A percentile compares a stretch with the other conserved stretches of the same genome.
Conservation (phyloP, 148 eudicot species). For the Chenopodium album region DNA sequence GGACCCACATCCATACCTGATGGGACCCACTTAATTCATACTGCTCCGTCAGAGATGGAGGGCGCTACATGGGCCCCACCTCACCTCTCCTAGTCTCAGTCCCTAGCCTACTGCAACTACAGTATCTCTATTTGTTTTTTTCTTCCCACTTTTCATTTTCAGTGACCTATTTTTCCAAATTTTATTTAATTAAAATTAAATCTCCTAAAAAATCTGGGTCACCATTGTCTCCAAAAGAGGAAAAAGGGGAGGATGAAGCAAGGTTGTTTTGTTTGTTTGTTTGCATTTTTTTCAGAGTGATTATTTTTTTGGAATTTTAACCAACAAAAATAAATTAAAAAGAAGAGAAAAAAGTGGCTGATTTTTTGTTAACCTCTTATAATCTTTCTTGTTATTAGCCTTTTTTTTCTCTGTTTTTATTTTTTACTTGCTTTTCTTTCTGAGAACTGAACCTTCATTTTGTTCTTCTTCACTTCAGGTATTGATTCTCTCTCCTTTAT, state of each 20-base stretch:
- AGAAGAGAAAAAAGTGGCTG: conserved; percentile 1
- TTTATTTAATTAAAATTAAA: neutral
- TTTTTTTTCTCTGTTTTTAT: neutral
- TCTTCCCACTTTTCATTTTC: neutral
- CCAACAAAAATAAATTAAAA: neutral
- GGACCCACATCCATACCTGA: conserved; percentile 13
- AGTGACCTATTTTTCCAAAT: neutral
- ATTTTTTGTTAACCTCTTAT: neutral
- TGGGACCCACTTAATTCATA: conserved; percentile 15
- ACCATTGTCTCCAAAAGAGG: conserved; percentile 17
- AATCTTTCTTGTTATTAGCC: too few species aligned
- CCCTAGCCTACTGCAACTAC: neutral
- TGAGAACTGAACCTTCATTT: neutral
- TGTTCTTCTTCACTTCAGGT: conserved; percentile 28
- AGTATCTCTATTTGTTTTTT: neutral
- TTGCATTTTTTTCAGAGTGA: conserved; percentile 7
- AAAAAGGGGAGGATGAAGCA: conserved; percentile 1
- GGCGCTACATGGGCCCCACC: conserved; percentile 17
- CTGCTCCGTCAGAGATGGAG: conserved; percentile 32
- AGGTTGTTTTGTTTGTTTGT: conserved; percentile 7
- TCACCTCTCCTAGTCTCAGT: neutral
- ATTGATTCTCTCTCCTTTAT: conserved; percentile 4
- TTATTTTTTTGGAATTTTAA: too few species aligned
- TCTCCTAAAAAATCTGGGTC: neutral
- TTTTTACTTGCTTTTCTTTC: conserved; percentile 13